Evolutionary conservation across 192 early-diverging fungal species (phyloP), one percentile per base, ranked within the genome.

Genomic region (Dissophora ornata): DNA sequence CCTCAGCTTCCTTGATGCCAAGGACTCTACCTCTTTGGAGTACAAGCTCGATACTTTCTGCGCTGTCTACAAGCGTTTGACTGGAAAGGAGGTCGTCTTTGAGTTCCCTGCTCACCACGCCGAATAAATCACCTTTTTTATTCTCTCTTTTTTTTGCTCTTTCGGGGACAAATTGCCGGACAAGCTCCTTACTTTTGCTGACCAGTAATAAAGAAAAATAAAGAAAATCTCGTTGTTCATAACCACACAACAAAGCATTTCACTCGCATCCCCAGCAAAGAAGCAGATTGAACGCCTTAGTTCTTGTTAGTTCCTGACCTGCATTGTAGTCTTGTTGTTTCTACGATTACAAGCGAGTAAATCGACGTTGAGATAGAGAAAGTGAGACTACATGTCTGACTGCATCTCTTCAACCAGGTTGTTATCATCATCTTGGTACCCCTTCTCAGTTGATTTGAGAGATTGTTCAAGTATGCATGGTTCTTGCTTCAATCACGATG

Each of bases 41-140:
- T 98, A 97, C 94, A 98, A 97, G 92, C 91, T 99, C 34, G 93
- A 96, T 85, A 97, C 96, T 64, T 99, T 98, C 90, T 90, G 93
- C 66, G 86, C 95, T 58, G 92, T 96, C 58, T 97, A 97, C 95
- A 90, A 91, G 86, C 92, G 91, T 79, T 84, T 97, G 61, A 98
- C 97, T 67, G 94, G 95, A 83, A 99, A 99, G 91, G 94, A 99
- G 62, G 96, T 99, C 80, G 90, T 92, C 67, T 99, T 99, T 81
- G 95, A 97, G 88, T 99, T 99, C 93, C 92, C 89, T 64, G 87
- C 84, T 60, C 54, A 75, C 71, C 78, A 80, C 63, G 45, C 69
- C 61, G 79, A 84, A 75, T 78, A 71, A 80, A 65, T 62, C 68
- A 80, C 44, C 25, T 51, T 54, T 58, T 65, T 57, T 59, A 54